phyloP scores from a whole-genome alignment of 2,329 filamentous ascomycete species.

The Trichoderma simmonsii region DNA sequence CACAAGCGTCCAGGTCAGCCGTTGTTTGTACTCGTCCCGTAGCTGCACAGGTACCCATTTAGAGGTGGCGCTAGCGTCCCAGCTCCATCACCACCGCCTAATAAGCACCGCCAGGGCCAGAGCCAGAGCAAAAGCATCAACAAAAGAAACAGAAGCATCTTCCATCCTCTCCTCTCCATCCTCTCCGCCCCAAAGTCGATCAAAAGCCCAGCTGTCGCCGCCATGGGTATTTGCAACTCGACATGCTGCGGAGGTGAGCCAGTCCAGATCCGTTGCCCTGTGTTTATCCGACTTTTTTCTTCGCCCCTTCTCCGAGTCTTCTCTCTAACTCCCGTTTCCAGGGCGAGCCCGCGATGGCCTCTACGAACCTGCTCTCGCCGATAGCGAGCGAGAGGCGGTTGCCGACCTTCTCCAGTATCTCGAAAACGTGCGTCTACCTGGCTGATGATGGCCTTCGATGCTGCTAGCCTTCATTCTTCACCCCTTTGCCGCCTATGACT shows the following conservation, averaged over 20 bases:
- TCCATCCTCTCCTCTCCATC: background rate
- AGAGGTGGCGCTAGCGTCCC: slow-evolving; percentile 16
- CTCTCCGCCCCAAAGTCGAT: slow-evolving; percentile 7
- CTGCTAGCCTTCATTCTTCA: background rate
- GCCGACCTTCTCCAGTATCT: slow-evolving; percentile 93
- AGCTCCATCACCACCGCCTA: slow-evolving; percentile 17
- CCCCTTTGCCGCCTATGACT: background rate
- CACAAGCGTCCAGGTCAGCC: background rate
- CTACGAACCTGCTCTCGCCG: slow-evolving; percentile 84
- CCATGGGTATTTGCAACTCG: slow-evolving; percentile 62
- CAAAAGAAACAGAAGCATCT: slow-evolving; percentile 10
- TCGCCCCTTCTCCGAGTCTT: slow-evolving; percentile 4
- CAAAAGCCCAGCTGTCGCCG: slow-evolving; percentile 21
- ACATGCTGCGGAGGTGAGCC: slow-evolving; percentile 52
- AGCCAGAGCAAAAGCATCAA: slow-evolving; percentile 11
- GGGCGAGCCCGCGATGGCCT: slow-evolving; percentile 76
- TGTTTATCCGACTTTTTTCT: background rate
- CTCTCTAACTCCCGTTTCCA: slow-evolving; percentile 30
- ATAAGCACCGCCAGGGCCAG: background rate
- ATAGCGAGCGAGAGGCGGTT: slow-evolving; percentile 95
- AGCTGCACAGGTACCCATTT: slow-evolving; percentile 2
- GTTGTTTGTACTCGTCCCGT: background rate
- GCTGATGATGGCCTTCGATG: background rate
- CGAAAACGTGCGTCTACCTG: slow-evolving; percentile 70
- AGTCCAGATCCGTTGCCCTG: background rate